phyloP scores from a whole-genome alignment of 2,329 filamentous ascomycete genomes.

The Neurospora crassa region DNA sequence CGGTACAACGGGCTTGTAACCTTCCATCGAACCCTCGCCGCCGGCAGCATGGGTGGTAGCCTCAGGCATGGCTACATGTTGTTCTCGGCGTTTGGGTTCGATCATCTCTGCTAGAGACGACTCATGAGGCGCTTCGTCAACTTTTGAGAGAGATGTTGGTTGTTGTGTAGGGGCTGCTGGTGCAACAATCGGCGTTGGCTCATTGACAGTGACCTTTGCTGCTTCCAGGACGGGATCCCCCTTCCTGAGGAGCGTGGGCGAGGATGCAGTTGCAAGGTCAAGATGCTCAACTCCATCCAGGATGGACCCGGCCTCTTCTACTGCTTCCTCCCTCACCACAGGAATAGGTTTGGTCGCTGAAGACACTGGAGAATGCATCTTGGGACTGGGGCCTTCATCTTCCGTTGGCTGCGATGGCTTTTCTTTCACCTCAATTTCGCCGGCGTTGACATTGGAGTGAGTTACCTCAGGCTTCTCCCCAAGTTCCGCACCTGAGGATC shows the following conservation, averaged over 20 bases:
- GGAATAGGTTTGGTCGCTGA: slow-evolving; percentile 6
- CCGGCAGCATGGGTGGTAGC: slow-evolving; percentile 14
- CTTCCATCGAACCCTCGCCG: slow-evolving; percentile 15
- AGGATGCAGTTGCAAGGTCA: slow-evolving; percentile 35
- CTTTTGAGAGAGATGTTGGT: slow-evolving; percentile 1
- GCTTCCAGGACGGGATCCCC: slow-evolving; percentile 2
- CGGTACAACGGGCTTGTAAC: slow-evolving; percentile 6
- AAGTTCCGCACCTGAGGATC: slow-evolving; percentile 42
- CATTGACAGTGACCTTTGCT: slow-evolving; percentile 5
- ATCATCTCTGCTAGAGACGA: slow-evolving; percentile 35
- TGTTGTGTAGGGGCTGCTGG: slow-evolving; percentile 16
- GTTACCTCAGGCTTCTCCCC: slow-evolving; percentile 36
- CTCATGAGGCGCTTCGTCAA: slow-evolving; percentile 4
- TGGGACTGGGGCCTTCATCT: slow-evolving; percentile 8
- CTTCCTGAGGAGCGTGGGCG: slow-evolving; percentile 20
- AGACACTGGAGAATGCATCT: slow-evolving; percentile 9
- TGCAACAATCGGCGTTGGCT: slow-evolving; percentile 5
- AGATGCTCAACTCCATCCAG: slow-evolving; percentile 40
- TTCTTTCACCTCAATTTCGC: slow-evolving; percentile 14
- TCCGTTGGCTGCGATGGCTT: slow-evolving; percentile 16
- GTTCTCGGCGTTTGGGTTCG: slow-evolving; percentile 42
- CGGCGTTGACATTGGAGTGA: slow-evolving; percentile 12
- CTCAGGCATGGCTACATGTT: slow-evolving; percentile 28
- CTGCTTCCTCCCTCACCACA: slow-evolving; percentile 12
- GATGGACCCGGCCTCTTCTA: slow-evolving; percentile 13